Base-by-base conservation (phyloP, 1,284 basidiomycete species). In the Mycosarcoma maydis region DNA sequence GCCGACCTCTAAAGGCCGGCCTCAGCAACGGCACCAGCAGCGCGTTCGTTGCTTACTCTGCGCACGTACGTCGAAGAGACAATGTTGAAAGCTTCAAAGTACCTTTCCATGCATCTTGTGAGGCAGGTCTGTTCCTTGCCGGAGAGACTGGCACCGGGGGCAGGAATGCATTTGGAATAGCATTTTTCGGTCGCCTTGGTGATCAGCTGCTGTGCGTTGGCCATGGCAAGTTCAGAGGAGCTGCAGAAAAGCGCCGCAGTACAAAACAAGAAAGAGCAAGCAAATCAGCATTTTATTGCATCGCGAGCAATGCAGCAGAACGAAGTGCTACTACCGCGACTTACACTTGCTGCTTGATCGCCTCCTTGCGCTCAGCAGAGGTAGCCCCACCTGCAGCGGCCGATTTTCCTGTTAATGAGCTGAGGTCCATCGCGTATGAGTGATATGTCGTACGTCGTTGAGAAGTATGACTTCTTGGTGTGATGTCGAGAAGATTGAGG, bases 1-100 rank as follows among this genome's bases (percentile, higher is more conserved):
- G 19, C 22, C 23, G 6, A 32, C 19, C 6, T 30, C 44, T 47
- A 69, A 33, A 69, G 66, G 11, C 66, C 66, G 17, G 59, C 66
- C 37, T 69, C 66, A 14, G 59, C 62, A 14, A 74, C 47, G 16
- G 64, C 47, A 0, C 72, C 72, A 6, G 72, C 65, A 17, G 67
- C 70, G 17, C 77, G 54, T 58, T 77, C 72, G 37, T 61, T 68
- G 11, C 67, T 54, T 22, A 80, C 68, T 26, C 74, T 57, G 27
- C 68, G 50, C 27, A 78, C 75, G 40, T 80, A 80, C 20, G 76
- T 71, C 26, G 60, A 60, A 24, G 68, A 72, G 42, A 77, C 75
- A 40, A 78, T 61, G 72, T 78, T 80, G 62, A 78, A 78, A 22
- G 78, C 77, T 41, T 80, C 78, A 70, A 80, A 80, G 62, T 80